Percentiles rank a stretch among this genome's conserved stretches.
phyloP scores from a whole-genome alignment of 2,329 filamentous ascomycete species.

The Macrophomina tecta region DNA sequence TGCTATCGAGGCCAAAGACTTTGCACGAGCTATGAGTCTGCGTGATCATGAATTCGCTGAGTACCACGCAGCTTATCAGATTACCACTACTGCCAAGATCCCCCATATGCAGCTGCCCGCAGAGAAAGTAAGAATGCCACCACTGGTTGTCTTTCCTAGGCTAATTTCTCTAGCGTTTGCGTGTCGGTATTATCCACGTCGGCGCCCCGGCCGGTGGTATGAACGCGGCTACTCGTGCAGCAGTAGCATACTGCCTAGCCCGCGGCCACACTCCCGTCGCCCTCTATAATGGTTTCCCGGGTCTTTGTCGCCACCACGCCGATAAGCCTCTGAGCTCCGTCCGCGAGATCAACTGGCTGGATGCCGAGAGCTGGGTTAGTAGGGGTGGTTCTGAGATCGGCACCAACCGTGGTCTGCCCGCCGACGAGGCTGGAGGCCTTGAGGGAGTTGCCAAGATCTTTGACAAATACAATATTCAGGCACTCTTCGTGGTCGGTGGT shows the following conservation, averaged over 20 bases:
- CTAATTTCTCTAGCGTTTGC: constrained; percentile 69
- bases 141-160: background rate
- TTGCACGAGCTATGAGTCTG: constrained; percentile 83
- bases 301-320: constrained; percentile 86
- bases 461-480: constrained; percentile 86
- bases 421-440: constrained; percentile 70
- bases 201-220: constrained; percentile 96
- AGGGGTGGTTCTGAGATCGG: constrained; percentile 97
- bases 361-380: constrained; percentile 94
- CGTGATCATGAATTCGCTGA: constrained; percentile 94
- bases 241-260: constrained; percentile 88
- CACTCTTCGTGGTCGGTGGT: constrained; percentile 88
- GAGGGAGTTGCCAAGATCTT: constrained; percentile 82
- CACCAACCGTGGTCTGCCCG: constrained; percentile 91
- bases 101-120: constrained; percentile 71
- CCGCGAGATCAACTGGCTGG: constrained; percentile 86
- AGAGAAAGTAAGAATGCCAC: constrained; percentile 62
- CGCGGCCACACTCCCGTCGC: constrained; percentile 92
- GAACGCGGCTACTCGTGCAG: constrained; percentile 94
- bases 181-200: constrained; percentile 94
- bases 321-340: constrained; percentile 84
- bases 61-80: constrained; percentile 87
- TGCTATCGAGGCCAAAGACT: constrained; percentile 84
- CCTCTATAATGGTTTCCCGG: constrained; percentile 96
- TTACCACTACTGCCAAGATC: constrained; percentile 83